Conservation (phyloP, 352 stramenopile species). For the Pythium dissimile region DNA sequence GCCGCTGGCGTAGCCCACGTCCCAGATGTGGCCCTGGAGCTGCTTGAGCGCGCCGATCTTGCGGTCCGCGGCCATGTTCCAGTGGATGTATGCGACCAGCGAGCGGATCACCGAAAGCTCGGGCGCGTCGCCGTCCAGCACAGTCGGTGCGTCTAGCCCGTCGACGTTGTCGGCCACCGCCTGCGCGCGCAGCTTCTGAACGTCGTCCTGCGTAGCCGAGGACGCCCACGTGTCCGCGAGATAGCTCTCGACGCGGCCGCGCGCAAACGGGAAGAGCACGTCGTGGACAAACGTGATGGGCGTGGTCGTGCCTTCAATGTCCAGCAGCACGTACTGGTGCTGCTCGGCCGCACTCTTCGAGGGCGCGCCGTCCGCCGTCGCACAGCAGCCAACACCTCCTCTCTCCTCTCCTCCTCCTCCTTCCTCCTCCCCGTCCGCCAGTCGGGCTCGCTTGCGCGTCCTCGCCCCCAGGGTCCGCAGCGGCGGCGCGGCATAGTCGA, state of each 20-base stretch:
- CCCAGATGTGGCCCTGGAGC: slow-evolving; percentile 90
- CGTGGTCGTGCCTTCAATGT: slow-evolving; percentile 96
- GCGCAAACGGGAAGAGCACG: slow-evolving; percentile 91
- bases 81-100: slow-evolving; percentile 57
- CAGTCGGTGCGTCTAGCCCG: slow-evolving; percentile 25
- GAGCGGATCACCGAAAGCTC: slow-evolving; percentile 29
- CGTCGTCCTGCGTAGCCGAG: slow-evolving; percentile 43
- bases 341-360: slow-evolving; percentile 60
- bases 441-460: slow-evolving; percentile 41
- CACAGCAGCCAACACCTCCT: slow-evolving; percentile 10
- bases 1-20: slow-evolving; percentile 82
- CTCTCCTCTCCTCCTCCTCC: neutral
- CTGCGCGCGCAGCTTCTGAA: slow-evolving; percentile 45
- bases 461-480: slow-evolving; percentile 1
- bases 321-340: slow-evolving; percentile 91
- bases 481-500: slow-evolving; percentile 64
- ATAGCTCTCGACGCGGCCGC: slow-evolving; percentile 55
- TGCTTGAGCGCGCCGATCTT: slow-evolving; percentile 89
- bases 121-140: slow-evolving; percentile 10
- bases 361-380: neutral
- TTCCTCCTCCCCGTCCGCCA: neutral
- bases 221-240: slow-evolving; percentile 51
- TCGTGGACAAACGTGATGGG: slow-evolving; percentile 97
- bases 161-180: slow-evolving; percentile 35
- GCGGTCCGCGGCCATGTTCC: slow-evolving; percentile 67